A percentile compares a stretch with the other conserved stretches of the same genome.
Evolutionary conservation across 805 yeast genomes (phyloP).

Genomic region (Hanseniaspora clermontiae): DNA sequence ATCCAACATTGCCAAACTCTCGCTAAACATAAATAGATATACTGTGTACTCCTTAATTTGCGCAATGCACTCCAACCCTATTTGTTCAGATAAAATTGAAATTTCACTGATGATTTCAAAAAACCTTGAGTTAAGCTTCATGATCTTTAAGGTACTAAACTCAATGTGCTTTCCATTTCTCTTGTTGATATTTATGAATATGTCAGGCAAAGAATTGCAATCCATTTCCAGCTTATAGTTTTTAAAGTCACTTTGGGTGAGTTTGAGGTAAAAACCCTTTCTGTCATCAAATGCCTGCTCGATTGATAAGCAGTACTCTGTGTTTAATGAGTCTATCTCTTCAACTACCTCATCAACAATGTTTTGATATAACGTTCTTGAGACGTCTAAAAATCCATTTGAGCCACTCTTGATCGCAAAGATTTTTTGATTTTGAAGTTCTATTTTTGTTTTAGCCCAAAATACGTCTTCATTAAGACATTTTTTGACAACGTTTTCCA

Average conservation of each 20-base stretch:
- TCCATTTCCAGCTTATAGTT: slow-evolving; percentile 9
- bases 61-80: slow-evolving; percentile 25
- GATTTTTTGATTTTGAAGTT: slow-evolving; percentile 33
- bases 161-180: slow-evolving; percentile 27
- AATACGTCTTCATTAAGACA: slow-evolving; percentile 33
- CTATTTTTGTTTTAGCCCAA: slow-evolving; percentile 32
- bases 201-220: slow-evolving; percentile 21
- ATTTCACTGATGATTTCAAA: slow-evolving; percentile 33
- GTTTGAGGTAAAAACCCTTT: slow-evolving; percentile 31
- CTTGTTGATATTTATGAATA: slow-evolving; percentile 26
- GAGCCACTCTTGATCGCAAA: slow-evolving; percentile 35
- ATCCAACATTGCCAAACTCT: slow-evolving; percentile 35
- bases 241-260: slow-evolving; percentile 19
- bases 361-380: slow-evolving; percentile 32
- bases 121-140: slow-evolving; percentile 32
- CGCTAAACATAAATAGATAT: slow-evolving; percentile 32
- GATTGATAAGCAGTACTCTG: slow-evolving; percentile 20
- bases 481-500: slow-evolving; percentile 21
- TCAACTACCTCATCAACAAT: slow-evolving; percentile 29
- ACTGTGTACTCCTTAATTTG: slow-evolving; percentile 26
- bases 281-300: slow-evolving; percentile 28
- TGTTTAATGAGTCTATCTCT: slow-evolving; percentile 22
- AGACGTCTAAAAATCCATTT: slow-evolving; percentile 36
- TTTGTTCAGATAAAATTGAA: slow-evolving; percentile 31
- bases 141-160: slow-evolving; percentile 31